Evolutionary conservation across 1,284 basidiomycete genomes (phyloP), one percentile per base, ranked within the genome.

Genomic region (Schizopora paradoxa): DNA sequence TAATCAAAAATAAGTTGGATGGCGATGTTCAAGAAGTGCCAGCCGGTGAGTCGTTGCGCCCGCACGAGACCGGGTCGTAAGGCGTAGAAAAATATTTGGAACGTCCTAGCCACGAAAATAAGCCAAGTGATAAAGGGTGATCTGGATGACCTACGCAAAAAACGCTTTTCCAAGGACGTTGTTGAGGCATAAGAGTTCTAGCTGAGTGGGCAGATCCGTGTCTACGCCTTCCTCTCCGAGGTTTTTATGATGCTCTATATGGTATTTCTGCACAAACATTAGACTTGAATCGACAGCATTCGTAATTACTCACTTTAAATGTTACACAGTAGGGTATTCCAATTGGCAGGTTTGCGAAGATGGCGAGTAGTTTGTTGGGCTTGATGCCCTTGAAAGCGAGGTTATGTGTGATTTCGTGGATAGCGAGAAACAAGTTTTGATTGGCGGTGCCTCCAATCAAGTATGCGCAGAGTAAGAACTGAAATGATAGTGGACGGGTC

Each of bases 321-420:
- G 91, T 86, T 61, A 92, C 91, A 14, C 90, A 87, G 63, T 98
- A 99, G 0, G 95, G 96, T 11, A 99, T 78, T 1, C 87, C 93
- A 48, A 98, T 97, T 0, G 92, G 88, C 27, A 95, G 61, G 61
- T 99, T 99, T 4, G 92, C 88, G 45, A 93, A 78, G 54, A 98
- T 84, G 0, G 96, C 92, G 25, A 96, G 73, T 4, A 80, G 59
- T 59, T 94, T 93, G 68, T 99, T 99, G 4, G 86, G 78, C 33
- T 70, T 70, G 38, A 98, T 80, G 22, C 86, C 75, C 54, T 77
- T 79, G 70, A 98, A 99, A 2, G 92, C 95, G 27, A 99, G 76
- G 62, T 98, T 98, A 66, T 99, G 95, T 1, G 94, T 97, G 55
- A 99, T 98, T 61, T 99, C 95, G 63, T 99, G 95, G 47, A 99